These are phyloP conservation scores for Aspergillus carbonarius DNA, from an alignment of 2,329 filamentous ascomycete species.

Conservation along the genomic window DNA sequence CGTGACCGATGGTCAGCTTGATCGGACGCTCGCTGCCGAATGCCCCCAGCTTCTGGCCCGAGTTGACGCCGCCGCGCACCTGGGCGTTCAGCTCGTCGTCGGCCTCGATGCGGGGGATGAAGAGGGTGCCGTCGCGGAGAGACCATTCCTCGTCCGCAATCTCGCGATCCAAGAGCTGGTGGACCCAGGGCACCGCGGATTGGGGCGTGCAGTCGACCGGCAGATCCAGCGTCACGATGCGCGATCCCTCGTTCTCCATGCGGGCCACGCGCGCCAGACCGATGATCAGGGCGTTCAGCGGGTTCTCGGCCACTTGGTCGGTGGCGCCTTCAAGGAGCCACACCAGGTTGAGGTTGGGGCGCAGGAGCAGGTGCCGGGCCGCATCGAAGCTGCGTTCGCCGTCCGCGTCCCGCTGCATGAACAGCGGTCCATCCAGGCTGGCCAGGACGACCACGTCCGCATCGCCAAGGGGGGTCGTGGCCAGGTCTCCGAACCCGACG, in stretches of 20 bases:
- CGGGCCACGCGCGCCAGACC: background rate
- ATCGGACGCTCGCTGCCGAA: background rate
- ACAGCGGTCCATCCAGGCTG: background rate
- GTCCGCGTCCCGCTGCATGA: background rate
- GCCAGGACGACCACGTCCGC: background rate
- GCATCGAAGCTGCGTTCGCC: background rate
- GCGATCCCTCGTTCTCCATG: background rate
- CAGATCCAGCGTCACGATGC: background rate
- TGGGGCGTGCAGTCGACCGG: background rate
- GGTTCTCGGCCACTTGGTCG: background rate
- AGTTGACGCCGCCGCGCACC: background rate
- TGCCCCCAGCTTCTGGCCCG: background rate
- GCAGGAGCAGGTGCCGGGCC: background rate
- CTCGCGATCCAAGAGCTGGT: background rate
- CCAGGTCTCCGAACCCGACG: background rate
- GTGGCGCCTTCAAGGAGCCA: conserved; percentile 2
- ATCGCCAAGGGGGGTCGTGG: background rate
- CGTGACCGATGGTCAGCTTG: background rate
- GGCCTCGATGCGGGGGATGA: conserved; percentile 2
- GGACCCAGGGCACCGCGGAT: background rate
- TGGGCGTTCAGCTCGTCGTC: conserved; percentile 3
- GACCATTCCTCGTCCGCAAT: conserved; percentile 1
- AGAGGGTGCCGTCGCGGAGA: background rate
- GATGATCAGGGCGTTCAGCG: background rate
- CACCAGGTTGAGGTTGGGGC: background rate